Base-by-base conservation (phyloP, 306 rosid species). In the Malus fusca region DNA sequence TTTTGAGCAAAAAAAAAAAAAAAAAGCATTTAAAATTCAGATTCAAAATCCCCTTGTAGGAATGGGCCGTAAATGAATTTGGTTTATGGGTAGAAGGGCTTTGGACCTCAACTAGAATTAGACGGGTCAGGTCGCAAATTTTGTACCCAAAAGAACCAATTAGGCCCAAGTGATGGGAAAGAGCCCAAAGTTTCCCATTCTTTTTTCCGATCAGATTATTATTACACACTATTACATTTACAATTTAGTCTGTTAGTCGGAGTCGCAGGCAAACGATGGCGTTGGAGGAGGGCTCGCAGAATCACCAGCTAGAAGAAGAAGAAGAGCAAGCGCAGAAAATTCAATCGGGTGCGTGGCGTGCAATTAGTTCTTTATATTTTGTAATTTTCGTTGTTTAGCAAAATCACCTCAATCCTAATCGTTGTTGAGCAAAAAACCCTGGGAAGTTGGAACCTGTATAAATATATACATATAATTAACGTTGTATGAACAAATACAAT, bases 281-380 rank as follows among this genome's bases (percentile, higher is more conserved):
- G 48, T 71, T 79, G 44, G 72, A 75, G 68, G 75, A 81, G 68
- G 84, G 78, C 68, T 23, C 21, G 17, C 86, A 81, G 42, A 71
- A 56, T 79, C 75, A 18, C 42, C 61, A 63, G 44, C n/a, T 67
- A 23, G 30, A 22, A 59, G 64, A 59, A 58, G 62, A 64, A n/a
- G 80, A 65, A 62, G 74, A 68, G 58, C 51, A 62, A 44, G 21
- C 67, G 25, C 72, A 14, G 78, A 83, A 69, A 62, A 15, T 51
- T 51, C 26, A 64, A 21, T 55, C 42, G 21, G 52, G 42, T 35
- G 63, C 69, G 26, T 65, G 60, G 40, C 3, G 21, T 15, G 8
- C 22, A 6, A 8, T 61, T 25, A 11, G 11, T 58, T 58, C 11
- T 51, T 15, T 51, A 1, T 51, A 51, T 15, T 15, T 51, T 2